Percentiles rank a stretch among this genome's conserved stretches.
Conservation (phyloP, 2,329 filamentous ascomycete genomes). For the Cytospora paraplurivora region DNA sequence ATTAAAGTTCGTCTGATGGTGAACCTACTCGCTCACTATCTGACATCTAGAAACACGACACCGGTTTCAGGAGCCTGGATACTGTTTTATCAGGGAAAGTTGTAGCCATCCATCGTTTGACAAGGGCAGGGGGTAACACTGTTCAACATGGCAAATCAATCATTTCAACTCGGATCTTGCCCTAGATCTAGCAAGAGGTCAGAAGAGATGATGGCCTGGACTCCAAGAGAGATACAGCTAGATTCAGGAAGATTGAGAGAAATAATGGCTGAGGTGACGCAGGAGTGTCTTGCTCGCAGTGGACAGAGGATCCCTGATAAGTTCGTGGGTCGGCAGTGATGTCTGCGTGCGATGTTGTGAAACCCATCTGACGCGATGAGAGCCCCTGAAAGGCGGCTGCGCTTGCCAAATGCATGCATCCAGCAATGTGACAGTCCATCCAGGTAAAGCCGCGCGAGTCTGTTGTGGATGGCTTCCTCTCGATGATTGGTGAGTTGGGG, state of each 20-base stretch:
- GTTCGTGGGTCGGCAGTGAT: conserved; percentile 11
- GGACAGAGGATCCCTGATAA: neutral
- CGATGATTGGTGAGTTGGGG: neutral
- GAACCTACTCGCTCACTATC: neutral
- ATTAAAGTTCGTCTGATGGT: neutral
- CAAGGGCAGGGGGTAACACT: conserved; percentile 5
- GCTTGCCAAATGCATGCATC: conserved; percentile 1
- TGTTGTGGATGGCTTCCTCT: neutral
- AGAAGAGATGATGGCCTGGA: too few relatives aligned
- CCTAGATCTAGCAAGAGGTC: too few relatives aligned
- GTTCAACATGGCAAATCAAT: conserved; percentile 2
- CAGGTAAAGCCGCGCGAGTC: neutral
- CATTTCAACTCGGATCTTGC: neutral
- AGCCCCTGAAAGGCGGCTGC: conserved; percentile 18
- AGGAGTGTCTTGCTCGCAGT: neutral
- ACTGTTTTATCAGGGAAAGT: conserved; percentile 3
- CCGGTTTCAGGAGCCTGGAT: conserved; percentile 18
- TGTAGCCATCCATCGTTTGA: neutral
- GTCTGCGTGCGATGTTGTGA: conserved; percentile 16
- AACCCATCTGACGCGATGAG: conserved; percentile 10
- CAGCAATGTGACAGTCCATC: neutral
- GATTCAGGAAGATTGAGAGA: neutral
- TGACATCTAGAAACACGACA: conserved; percentile 17
- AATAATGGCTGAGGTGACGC: neutral
- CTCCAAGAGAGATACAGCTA: neutral